Evolutionary conservation across 139 green algal species (phyloP).

Genomic region (Bryopsis sp.): DNA sequence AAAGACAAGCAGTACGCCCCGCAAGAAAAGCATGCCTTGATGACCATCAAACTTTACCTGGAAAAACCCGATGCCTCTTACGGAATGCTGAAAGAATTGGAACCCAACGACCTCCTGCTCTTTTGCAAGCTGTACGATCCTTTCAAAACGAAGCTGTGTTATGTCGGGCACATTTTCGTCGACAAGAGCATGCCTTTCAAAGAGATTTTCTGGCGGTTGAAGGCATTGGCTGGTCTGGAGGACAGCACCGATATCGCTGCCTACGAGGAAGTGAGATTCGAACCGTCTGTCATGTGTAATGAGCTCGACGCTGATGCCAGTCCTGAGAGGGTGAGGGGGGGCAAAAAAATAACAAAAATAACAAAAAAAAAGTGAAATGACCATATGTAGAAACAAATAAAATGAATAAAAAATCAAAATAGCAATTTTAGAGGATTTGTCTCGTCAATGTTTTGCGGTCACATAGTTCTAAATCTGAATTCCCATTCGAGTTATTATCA

Average conservation of each 20-base stretch:
- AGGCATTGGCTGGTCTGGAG: slow-evolving; percentile 30
- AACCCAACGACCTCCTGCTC: slow-evolving; percentile 49
- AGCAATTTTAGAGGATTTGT: background rate
- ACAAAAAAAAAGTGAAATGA: too few species aligned
- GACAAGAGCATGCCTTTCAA: slow-evolving; percentile 15
- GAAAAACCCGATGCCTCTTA: slow-evolving; percentile 36
- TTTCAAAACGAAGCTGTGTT: slow-evolving; percentile 23
- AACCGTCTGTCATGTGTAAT: slow-evolving; percentile 75
- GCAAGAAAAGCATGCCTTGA: slow-evolving; percentile 31
- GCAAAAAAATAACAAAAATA: too few species aligned
- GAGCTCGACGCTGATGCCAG: slow-evolving; percentile 19
- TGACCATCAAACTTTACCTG: slow-evolving; percentile 73
- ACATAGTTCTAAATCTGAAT: too few species aligned
- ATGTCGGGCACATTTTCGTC: slow-evolving; percentile 28
- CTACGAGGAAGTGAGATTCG: slow-evolving; percentile 89
- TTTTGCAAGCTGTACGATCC: slow-evolving; percentile 91
- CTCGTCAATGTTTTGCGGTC: background rate
- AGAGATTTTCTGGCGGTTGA: slow-evolving; percentile 27
- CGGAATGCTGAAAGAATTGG: too few species aligned
- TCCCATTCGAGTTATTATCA: background rate
- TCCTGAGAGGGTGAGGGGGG: slow-evolving; percentile 26
- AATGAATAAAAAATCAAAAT: slow-evolving; percentile 2
- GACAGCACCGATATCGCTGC: slow-evolving; percentile 22
- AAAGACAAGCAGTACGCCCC: slow-evolving; percentile 17
- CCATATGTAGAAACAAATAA: too few species aligned